These are phyloP conservation scores for Fusarium verticillioides DNA, from an alignment of 2,329 filamentous ascomycete species.

Conservation along the genomic window DNA sequence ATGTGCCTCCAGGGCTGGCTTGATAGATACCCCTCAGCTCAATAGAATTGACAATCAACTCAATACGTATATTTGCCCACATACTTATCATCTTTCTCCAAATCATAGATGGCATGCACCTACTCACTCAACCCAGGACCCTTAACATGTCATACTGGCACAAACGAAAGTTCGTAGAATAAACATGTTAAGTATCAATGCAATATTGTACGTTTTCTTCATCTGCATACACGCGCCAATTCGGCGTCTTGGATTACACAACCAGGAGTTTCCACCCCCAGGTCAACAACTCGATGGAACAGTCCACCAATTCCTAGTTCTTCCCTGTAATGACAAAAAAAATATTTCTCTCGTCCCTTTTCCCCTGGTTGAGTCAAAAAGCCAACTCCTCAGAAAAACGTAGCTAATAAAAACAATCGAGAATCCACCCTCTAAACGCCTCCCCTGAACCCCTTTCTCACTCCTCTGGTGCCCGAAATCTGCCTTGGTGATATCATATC, in stretches of 20 bases:
- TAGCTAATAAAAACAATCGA: slow-evolving; percentile 35
- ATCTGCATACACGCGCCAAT: slow-evolving; percentile 36
- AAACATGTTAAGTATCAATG: slow-evolving; percentile 16
- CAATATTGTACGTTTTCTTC: slow-evolving; percentile 21
- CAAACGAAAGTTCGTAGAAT: not conserved
- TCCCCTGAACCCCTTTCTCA: slow-evolving; percentile 19
- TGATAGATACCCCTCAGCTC: slow-evolving; percentile 45
- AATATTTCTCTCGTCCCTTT: slow-evolving; percentile 23
- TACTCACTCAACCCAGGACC: not conserved
- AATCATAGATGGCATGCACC: not conserved
- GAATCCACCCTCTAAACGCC: slow-evolving; percentile 45
- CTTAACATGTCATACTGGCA: not conserved
- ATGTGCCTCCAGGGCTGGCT: not conserved
- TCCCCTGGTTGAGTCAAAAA: slow-evolving; percentile 30
- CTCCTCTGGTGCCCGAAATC: slow-evolving; percentile 2
- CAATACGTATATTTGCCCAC: not conserved
- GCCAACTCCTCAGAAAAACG: slow-evolving; percentile 33
- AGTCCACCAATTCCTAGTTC: slow-evolving; percentile 4
- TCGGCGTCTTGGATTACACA: slow-evolving; percentile 35
- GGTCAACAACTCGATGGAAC: slow-evolving; percentile 12
- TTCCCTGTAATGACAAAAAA: slow-evolving; percentile 24
- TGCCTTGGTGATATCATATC: not conserved
- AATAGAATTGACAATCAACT: slow-evolving; percentile 34
- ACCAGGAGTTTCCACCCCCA: slow-evolving; percentile 25
- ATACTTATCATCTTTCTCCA: not conserved